phyloP scores from a whole-genome alignment of 345 rosid species.

The Acer yangbiense region DNA sequence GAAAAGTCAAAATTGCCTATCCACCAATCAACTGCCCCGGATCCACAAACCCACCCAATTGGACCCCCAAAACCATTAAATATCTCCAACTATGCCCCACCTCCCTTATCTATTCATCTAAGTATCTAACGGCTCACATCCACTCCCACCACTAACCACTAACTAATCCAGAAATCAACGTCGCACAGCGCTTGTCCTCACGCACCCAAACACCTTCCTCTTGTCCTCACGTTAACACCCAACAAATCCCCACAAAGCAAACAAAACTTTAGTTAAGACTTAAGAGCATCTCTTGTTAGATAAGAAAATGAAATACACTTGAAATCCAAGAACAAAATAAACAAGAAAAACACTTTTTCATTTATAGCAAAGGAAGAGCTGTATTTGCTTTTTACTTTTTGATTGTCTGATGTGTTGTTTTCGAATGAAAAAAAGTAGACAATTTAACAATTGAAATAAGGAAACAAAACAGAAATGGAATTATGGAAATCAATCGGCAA shows the following conservation, averaged over 20 bases:
- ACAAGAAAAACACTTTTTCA: no score
- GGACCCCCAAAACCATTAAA: slow-evolving; percentile 28
- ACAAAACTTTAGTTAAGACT: not conserved
- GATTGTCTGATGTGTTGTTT: no score
- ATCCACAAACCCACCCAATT: not conserved
- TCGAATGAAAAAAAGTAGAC: no score
- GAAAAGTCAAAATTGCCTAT: not conserved
- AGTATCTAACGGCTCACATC: not conserved
- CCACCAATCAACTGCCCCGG: not conserved
- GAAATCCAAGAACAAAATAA: no score
- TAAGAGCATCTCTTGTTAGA: no score
- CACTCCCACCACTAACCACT: not conserved
- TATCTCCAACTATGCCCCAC: not conserved
- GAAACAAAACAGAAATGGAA: no score
- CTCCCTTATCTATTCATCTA: not conserved
- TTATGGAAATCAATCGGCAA: no score
- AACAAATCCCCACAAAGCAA: not conserved
- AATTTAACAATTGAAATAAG: no score
- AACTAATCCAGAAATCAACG: not conserved
- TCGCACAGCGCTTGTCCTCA: not conserved
- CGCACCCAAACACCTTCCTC: not conserved
- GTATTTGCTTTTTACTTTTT: no score
- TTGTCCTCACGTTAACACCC: not conserved
- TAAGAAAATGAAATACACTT: no score
- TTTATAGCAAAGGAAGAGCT: no score